phyloP scores from a whole-genome alignment of 768 basidiomycete genomes.

The Bullera alba region DNA sequence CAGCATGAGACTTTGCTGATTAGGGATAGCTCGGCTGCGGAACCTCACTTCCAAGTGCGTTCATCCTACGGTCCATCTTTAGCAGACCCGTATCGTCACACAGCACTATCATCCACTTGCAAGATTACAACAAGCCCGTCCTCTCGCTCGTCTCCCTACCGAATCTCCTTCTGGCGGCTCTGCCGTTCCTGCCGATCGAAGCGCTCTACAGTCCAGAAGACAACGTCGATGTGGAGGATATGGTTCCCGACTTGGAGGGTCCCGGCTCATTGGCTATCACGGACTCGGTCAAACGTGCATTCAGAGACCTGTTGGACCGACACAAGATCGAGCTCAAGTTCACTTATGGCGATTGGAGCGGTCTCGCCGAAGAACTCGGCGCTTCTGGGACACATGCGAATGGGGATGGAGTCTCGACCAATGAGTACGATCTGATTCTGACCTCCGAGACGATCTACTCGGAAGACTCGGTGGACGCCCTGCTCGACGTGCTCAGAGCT shows the following conservation, averaged over 20 bases:
- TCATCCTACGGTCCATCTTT: conserved; percentile 54
- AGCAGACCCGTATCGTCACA: background rate
- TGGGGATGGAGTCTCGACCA: background rate
- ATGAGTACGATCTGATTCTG: conserved; percentile 62
- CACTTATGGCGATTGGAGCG: conserved; percentile 72
- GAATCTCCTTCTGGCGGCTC: conserved; percentile 41
- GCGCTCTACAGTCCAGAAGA: conserved; percentile 21
- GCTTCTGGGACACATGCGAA: too few relatives aligned
- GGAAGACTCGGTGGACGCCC: conserved; percentile 55
- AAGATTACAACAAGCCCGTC: conserved; percentile 85
- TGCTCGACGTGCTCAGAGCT: conserved; percentile 45
- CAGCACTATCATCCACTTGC: conserved; percentile 63
- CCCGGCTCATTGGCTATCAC: conserved; percentile 64
- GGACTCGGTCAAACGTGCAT: conserved; percentile 58
- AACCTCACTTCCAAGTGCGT: conserved; percentile 76
- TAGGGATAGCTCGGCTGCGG: conserved; percentile 81
- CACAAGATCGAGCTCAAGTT: conserved; percentile 62
- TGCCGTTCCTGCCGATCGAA: conserved; percentile 29
- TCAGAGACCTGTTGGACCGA: conserved; percentile 55
- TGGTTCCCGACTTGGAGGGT: conserved; percentile 41
- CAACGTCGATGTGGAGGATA: conserved; percentile 31
- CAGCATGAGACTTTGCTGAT: background rate
- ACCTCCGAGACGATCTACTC: conserved; percentile 93
- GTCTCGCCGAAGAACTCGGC: conserved; percentile 21
- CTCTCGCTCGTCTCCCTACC: conserved; percentile 57